Evolutionary conservation across 2,329 filamentous ascomycete genomes (phyloP).

Genomic region (Coniochaeta sp.): DNA sequence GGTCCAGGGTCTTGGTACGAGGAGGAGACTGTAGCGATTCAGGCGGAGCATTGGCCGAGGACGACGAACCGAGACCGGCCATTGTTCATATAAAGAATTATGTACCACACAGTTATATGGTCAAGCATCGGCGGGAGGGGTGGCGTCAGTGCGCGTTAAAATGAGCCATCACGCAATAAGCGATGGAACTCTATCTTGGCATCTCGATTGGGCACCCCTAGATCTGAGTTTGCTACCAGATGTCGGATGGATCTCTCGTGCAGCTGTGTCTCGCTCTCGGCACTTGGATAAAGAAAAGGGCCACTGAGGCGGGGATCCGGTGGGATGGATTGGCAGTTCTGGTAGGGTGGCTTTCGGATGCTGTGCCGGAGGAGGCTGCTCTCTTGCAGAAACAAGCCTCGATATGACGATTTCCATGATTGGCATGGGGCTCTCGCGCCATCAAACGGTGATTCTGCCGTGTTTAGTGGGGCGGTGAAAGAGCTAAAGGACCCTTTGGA

Average conservation of each 20-base stretch:
- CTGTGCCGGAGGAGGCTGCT: no score
- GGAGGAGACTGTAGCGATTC: not conserved
- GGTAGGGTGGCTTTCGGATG: no score
- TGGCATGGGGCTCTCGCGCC: no score
- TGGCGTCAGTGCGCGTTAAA: conserved; percentile 1
- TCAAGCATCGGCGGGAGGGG: not conserved
- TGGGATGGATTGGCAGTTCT: no score
- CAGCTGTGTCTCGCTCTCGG: not conserved
- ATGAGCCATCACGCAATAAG: not conserved
- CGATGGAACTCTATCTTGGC: not conserved
- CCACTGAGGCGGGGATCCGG: no score
- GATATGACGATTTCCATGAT: not conserved
- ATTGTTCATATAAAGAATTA: not conserved
- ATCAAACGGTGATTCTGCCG: not conserved
- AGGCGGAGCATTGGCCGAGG: not conserved
- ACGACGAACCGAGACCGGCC: not conserved
- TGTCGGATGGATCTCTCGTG: not conserved
- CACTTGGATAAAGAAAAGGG: not conserved
- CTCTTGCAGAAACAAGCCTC: no score
- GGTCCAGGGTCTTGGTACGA: not conserved
- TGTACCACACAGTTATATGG: not conserved
- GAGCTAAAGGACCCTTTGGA: not conserved
- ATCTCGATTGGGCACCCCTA: not conserved
- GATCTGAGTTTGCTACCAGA: not conserved
- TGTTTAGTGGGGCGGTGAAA: not conserved